Conservation (phyloP, 495 filamentous ascomycete species). For the Pseudomonodictys pantanalensis region DNA sequence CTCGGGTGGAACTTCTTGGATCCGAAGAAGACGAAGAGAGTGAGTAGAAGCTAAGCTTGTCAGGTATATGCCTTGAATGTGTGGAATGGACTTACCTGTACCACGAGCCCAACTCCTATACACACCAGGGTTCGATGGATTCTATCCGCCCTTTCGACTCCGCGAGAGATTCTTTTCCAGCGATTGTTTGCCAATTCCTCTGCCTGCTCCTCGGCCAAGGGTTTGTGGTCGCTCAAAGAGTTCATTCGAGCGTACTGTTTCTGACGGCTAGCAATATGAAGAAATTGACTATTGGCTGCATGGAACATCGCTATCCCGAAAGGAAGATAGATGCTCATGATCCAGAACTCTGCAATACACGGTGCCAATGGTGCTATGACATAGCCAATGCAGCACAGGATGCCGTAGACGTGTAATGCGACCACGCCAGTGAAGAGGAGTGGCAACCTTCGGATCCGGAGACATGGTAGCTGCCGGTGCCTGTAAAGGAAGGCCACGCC, state of each 20-base stretch:
- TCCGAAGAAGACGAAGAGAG: constrained; percentile 57
- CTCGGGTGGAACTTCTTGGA: constrained; percentile 60
- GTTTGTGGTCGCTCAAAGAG: background rate
- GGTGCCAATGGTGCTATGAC: background rate
- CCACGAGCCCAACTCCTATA: constrained; percentile 50
- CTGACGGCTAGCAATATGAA: constrained; percentile 59
- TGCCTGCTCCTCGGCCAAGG: constrained; percentile 31
- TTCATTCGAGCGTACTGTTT: constrained; percentile 34
- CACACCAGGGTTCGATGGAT: constrained; percentile 44
- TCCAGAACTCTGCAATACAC: constrained; percentile 12
- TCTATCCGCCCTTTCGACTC: constrained; percentile 31
- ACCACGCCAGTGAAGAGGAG: background rate
- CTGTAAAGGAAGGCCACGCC: constrained; percentile 4
- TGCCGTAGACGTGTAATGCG: constrained; percentile 6
- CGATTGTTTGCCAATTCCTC: background rate
- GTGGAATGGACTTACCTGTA: constrained; percentile 45
- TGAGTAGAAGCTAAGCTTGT: constrained; percentile 52
- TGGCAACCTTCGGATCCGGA: constrained; percentile 15
- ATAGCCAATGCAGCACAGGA: background rate
- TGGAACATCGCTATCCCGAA: constrained; percentile 25
- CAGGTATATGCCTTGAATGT: constrained; percentile 23
- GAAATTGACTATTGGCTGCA: constrained; percentile 60
- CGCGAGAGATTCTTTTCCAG: constrained; percentile 20
- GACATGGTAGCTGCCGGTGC: constrained; percentile 3
- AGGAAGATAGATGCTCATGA: constrained; percentile 22